A percentile compares a stretch with the other conserved stretches of the same genome.
Evolutionary conservation across 2,329 filamentous ascomycete genomes (phyloP).

Genomic region (Paramyrothecium roridum): DNA sequence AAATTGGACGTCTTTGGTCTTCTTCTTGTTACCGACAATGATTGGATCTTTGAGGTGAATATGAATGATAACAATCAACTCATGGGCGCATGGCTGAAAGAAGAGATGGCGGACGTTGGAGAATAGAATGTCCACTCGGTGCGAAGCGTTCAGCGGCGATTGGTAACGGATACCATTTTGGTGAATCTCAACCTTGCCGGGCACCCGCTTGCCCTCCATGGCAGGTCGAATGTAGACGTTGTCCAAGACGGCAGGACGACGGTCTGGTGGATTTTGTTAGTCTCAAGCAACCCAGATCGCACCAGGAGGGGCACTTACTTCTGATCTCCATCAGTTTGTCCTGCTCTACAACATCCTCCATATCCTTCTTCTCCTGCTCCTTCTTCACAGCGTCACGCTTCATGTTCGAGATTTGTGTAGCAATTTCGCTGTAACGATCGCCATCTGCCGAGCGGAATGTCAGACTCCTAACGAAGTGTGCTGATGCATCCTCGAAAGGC

Average conservation of each 20-base stretch:
- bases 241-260: slow-evolving; percentile 83
- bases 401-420: slow-evolving; percentile 90
- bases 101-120: slow-evolving; percentile 98
- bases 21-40: slow-evolving; percentile 94
- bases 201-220: slow-evolving; percentile 94
- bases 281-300: not conserved
- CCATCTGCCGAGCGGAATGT: slow-evolving; percentile 92
- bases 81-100: slow-evolving; percentile 95
- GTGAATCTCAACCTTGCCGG: slow-evolving; percentile 94
- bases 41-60: slow-evolving; percentile 98
- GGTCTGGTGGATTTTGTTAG: slow-evolving; percentile 60
- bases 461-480: slow-evolving; percentile 92
- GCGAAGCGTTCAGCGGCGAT: slow-evolving; percentile 73
- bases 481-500: slow-evolving; percentile 92
- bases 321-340: slow-evolving; percentile 94
- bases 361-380: slow-evolving; percentile 98
- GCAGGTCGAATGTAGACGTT: slow-evolving; percentile 95
- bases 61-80: slow-evolving; percentile 96
- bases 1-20: slow-evolving; percentile 98
- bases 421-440: slow-evolving; percentile 84
- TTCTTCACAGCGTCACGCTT: slow-evolving; percentile 89
- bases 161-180: slow-evolving; percentile 98
- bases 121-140: slow-evolving; percentile 90
- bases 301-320: slow-evolving; percentile 53
- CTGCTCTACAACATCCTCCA: slow-evolving; percentile 98